Conservation (phyloP, 805 yeast genomes). For the Candida golubevii region DNA sequence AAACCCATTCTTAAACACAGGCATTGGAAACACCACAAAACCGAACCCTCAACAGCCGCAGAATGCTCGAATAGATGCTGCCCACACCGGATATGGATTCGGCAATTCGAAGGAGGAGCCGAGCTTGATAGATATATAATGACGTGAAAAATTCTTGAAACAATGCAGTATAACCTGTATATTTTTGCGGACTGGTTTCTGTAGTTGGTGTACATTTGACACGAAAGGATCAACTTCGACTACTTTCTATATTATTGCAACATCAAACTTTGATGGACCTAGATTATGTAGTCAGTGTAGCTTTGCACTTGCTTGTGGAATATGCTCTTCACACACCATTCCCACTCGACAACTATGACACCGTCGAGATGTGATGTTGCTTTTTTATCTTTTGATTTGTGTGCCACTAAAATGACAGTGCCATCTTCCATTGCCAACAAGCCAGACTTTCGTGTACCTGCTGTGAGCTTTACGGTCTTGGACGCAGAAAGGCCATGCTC, state of each 20-base stretch:
- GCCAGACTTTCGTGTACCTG: constrained; percentile 13
- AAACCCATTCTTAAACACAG: constrained; percentile 63
- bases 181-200: no score
- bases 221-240: no score
- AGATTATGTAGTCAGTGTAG: constrained; percentile 1
- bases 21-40: constrained; percentile 39
- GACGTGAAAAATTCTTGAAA: not conserved
- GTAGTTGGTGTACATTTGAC: no score
- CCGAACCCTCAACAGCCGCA: constrained; percentile 4
- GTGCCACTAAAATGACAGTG: constrained; percentile 24
- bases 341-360: constrained; percentile 52
- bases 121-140: constrained; percentile 43
- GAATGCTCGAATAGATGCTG: constrained; percentile 59
- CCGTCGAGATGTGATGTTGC: constrained; percentile 6
- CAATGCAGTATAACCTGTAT: no score
- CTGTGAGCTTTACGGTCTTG: constrained; percentile 21
- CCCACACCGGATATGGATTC: constrained; percentile 91
- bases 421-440: constrained; percentile 17
- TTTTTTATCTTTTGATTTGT: constrained; percentile 33
- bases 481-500: constrained; percentile 52
- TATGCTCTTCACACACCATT: constrained; percentile 57
- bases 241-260: no score
- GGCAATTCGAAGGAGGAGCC: constrained; percentile 66
- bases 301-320: constrained; percentile 28
- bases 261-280: not conserved